Evolutionary conservation across 306 rosid species (phyloP).

Genomic region (Quercus ilex): DNA sequence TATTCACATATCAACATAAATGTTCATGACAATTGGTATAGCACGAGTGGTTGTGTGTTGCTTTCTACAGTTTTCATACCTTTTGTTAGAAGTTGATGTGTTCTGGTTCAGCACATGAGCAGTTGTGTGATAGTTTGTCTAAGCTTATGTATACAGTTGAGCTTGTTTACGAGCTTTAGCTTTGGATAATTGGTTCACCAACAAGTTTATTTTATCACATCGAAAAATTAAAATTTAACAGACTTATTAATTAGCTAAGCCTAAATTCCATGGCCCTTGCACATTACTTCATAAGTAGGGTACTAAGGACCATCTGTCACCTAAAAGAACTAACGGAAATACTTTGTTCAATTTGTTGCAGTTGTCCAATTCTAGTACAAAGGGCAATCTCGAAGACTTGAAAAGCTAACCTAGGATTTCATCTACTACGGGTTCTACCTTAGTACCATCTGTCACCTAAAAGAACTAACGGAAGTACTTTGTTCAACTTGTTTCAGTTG

Average conservation of each 20-base stretch:
- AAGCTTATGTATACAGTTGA: background rate
- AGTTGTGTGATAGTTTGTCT: background rate
- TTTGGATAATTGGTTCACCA: background rate
- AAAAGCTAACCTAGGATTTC: background rate
- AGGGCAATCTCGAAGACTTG: background rate
- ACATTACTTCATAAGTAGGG: background rate
- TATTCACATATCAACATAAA: background rate
- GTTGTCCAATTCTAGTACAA: too few relatives aligned
- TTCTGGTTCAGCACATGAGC: background rate
- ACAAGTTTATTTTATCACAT: background rate
- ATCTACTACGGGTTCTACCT: background rate
- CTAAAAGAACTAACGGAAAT: background rate
- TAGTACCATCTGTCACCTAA: background rate
- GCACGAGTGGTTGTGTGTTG: background rate
- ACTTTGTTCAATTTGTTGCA: too few relatives aligned
- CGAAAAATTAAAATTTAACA: background rate
- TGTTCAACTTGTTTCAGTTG: too few relatives aligned
- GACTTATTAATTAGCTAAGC: background rate
- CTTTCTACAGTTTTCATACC: background rate
- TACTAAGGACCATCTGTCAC: background rate
- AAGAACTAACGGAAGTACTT: background rate
- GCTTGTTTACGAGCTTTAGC: background rate
- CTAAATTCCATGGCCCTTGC: background rate
- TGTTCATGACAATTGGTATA: background rate
- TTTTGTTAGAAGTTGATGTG: background rate